Evolutionary conservation across 345 rosid species (phyloP), one percentile per base, ranked within the genome.

Genomic region (Euphorbia pulcherrima): DNA sequence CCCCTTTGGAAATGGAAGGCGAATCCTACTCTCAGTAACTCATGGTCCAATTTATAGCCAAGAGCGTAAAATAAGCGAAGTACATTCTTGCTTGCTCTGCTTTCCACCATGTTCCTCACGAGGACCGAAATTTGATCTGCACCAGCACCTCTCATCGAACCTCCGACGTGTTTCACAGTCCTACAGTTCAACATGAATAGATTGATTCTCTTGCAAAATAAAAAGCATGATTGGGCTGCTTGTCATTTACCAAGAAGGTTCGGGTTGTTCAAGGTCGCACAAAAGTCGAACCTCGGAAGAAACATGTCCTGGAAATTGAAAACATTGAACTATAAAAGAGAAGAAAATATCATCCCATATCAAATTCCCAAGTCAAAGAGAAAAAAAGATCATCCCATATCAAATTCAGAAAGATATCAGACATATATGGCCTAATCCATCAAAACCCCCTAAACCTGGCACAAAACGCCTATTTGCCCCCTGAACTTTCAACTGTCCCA

Each of bases 31-130:
- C 88, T 85, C 67, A 94, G 84, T 59, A 89, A 85, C 78, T 94
- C 99, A 20, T 89, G 92, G 72, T 94, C 96, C 79, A 94, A 78
- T 79, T 91, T 94, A 77, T 94, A 94, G 26, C 99, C 99, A 12
- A 94, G 92, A 0, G 90, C 77, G 40, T 85, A 79, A 73, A 94
- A 94, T 63, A 89, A 68, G 10, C 87, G 85, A 61, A 91, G 79
- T 10, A 83, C 95, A 30, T 90, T 91, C 90, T 89, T 91, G 92
- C 97, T 91, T n/a, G 88, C 93, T 88, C 89, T 94, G 77, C 99
- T 91, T 61, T 91, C 97, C 56, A 89, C 79, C 96, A 86, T 84
- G 48, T 74, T 81, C 79, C 97, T 83, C 0, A 94, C 96, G 57
- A 94, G 77, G 72, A 91, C 92, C 20, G 95, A 83, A 65, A 94